Base-by-base conservation (phyloP, 2,329 filamentous ascomycete species). In the Orbilia oligospora region DNA sequence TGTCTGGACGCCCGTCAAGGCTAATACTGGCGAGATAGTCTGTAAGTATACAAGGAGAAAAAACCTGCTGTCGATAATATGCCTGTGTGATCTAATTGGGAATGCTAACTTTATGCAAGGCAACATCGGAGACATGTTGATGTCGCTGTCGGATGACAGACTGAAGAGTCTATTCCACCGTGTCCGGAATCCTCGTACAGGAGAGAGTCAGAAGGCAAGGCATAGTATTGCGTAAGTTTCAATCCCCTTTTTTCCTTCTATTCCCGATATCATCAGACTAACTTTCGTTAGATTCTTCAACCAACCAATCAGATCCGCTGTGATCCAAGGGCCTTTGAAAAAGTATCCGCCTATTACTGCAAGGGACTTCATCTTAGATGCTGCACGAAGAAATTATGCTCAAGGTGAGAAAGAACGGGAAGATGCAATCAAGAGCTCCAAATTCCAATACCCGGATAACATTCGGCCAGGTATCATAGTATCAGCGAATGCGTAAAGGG, bases 91-190 rank as follows among this genome's bases (percentile, higher is more conserved):
- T 55, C 22, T 20, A 55, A 18, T 14, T 18, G 55, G 71, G 61
- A 69, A 63, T 72, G 75, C 75, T 78, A 27, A 78, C 68, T 14
- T 63, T 22, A 36, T 48, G n/a, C 53, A 38, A 78, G 75, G 75
- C 27, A 82, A 81, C 58, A 85, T 84, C 77, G 90, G 90, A 3
- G 90, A 91, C 82, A 84, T 91, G 69, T 85, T 91, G 16, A 91
- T 91, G 90, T 87, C 86, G 49, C 91, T 90, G 89, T 89, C 87
- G 30, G 90, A 91, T 81, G 90, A 91, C 83, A 87, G 89, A 20
- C 91, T 91, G 85, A 91, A 91, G 84, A 89, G 87, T 48, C 90
- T 89, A 0, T 89, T 90, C 67, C 90, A 91, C 83, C 87, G 89
- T 2, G 89, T 91, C 73, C 86, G 84, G 30, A 88, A 90, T 80